Conservation (phyloP, 768 basidiomycete species). For the Suillus sp. region DNA sequence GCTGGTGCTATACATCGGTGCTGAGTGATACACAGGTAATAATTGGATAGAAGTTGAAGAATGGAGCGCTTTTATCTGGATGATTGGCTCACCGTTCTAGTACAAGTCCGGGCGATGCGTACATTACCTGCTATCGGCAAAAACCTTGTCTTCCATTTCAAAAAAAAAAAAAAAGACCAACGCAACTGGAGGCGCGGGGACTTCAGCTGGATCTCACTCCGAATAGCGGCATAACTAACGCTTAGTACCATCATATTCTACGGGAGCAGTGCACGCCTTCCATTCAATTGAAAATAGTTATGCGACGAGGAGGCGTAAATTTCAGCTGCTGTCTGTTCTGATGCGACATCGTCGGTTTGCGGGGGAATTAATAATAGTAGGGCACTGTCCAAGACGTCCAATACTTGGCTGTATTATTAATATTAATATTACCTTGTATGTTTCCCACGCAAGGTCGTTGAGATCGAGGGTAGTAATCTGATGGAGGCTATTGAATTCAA, state of each 20-base stretch:
- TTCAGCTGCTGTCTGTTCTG: neutral
- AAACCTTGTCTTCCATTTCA: neutral
- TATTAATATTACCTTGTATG: neutral
- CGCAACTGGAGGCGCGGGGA: neutral
- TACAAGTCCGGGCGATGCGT: neutral
- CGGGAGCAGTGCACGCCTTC: neutral
- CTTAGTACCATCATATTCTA: neutral
- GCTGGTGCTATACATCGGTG: neutral
- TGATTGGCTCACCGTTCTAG: neutral
- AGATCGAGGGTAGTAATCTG: neutral
- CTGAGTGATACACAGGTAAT: neutral
- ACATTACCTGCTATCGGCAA: neutral
- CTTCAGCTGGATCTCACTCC: neutral
- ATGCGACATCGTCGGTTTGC: slow-evolving; percentile 1
- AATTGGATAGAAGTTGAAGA: neutral
- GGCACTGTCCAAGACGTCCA: neutral
- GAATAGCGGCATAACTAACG: neutral
- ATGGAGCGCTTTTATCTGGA: neutral
- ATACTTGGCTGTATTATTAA: too few relatives aligned
- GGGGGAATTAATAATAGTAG: neutral
- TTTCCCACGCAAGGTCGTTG: neutral
- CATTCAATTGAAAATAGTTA: neutral
- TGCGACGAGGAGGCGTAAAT: neutral
- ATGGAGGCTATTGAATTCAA: neutral
- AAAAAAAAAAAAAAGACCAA: neutral